phyloP scores from a whole-genome alignment of 345 rosid species.

The Aquilaria yunnanensis region DNA sequence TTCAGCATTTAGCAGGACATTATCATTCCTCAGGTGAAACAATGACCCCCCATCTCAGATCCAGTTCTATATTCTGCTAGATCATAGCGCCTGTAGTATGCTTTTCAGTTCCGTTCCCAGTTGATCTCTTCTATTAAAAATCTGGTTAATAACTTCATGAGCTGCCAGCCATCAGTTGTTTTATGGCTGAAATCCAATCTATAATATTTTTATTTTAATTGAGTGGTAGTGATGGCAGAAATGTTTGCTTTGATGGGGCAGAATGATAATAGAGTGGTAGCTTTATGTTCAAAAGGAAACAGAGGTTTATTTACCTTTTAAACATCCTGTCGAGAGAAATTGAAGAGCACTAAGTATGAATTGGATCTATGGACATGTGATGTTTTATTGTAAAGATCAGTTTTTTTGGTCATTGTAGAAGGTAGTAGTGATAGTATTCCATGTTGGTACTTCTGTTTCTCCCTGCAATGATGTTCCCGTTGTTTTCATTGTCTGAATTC shows the following conservation, averaged over 20 bases:
- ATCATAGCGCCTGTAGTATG: slow-evolving; percentile 12
- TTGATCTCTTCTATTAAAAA: slow-evolving; percentile 29
- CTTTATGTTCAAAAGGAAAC: slow-evolving; percentile 25
- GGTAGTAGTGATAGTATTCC: slow-evolving; percentile 17
- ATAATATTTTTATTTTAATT: slow-evolving; percentile 20
- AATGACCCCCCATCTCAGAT: slow-evolving; percentile 18
- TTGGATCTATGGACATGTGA: slow-evolving; percentile 20
- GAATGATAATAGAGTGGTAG: slow-evolving; percentile 13
- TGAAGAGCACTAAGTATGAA: slow-evolving; percentile 12
- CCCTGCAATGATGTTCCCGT: slow-evolving; percentile 18
- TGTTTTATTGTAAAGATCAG: slow-evolving; percentile 20
- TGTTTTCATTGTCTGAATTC: slow-evolving; percentile 17
- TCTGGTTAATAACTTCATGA: slow-evolving; percentile 15
- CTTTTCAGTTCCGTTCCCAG: slow-evolving; percentile 14
- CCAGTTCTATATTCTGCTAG: slow-evolving; percentile 12
- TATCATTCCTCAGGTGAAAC: slow-evolving; percentile 20
- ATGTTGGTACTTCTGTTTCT: slow-evolving; percentile 17
- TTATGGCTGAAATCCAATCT: slow-evolving; percentile 30
- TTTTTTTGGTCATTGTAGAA: slow-evolving; percentile 27
- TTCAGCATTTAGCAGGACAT: slow-evolving; percentile 12
- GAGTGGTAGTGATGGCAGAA: slow-evolving; percentile 19
- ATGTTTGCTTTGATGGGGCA: slow-evolving; percentile 2
- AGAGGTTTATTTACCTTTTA: slow-evolving; percentile 28
- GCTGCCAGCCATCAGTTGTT: slow-evolving; percentile 20
- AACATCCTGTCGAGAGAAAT: slow-evolving; percentile 27